Evolutionary conservation across 192 early-diverging fungal species (phyloP).

Genomic region (Pilobolus umbonatus): DNA sequence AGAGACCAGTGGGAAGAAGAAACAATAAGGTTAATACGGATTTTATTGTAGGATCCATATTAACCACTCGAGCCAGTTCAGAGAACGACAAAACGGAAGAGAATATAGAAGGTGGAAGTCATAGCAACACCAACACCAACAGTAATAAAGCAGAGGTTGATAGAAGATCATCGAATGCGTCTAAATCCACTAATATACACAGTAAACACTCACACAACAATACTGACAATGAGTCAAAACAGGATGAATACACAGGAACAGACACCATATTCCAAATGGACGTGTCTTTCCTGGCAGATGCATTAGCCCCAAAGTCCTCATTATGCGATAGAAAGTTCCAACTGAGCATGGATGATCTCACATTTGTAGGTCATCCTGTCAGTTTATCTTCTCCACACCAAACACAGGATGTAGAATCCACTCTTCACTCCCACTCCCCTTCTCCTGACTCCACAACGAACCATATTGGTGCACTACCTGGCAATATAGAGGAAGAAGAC

Average conservation of each 20-base stretch:
- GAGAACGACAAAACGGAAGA: not conserved
- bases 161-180: constrained; percentile 6
- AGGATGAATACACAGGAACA: constrained; percentile 7
- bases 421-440: not conserved
- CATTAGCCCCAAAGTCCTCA: constrained; percentile 81
- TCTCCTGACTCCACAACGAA: constrained; percentile 1
- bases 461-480: constrained; percentile 8
- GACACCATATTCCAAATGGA: constrained; percentile 65
- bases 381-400: constrained; percentile 54
- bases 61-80: not conserved
- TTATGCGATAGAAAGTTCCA: constrained; percentile 84
- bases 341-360: constrained; percentile 78
- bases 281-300: constrained; percentile 68
- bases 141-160: not conserved
- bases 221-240: not conserved
- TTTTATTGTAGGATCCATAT: constrained; percentile 6
- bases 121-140: not conserved
- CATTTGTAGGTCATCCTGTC: constrained; percentile 79
- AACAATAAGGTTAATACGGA: constrained; percentile 2
- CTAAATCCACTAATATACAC: no score
- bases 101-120: no score
- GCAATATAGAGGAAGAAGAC: not conserved
- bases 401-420: not conserved
- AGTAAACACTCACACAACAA: constrained; percentile 12
- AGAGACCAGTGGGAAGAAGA: constrained; percentile 15